These are phyloP conservation scores for Rauvolfia tetraphylla DNA, from an alignment of 257 asterid species.

Conservation along the genomic window DNA sequence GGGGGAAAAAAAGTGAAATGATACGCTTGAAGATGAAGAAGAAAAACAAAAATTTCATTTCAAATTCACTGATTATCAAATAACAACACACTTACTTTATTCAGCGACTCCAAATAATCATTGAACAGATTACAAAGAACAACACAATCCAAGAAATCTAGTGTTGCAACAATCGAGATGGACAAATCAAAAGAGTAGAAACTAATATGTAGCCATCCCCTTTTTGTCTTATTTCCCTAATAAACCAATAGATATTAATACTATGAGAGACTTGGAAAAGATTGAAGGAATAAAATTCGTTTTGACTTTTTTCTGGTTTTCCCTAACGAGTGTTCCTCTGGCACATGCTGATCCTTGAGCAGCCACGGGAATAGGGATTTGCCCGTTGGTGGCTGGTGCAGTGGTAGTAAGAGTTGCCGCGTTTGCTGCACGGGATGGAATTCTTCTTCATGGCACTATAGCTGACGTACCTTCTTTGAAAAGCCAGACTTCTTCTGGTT, in stretches of 20 bases:
- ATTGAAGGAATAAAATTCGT: neutral
- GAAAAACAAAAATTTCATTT: neutral
- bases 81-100: neutral
- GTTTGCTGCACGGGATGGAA: constrained; percentile 25
- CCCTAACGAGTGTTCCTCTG: constrained; percentile 2
- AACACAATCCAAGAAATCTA: neutral
- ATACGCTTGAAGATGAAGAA: too few relatives aligned
- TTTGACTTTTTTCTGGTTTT: neutral
- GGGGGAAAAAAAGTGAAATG: too few relatives aligned
- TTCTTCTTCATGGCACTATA: constrained; percentile 32
- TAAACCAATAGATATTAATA: neutral
- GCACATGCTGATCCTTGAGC: constrained; percentile 28
- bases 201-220: neutral
- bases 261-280: neutral
- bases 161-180: neutral
- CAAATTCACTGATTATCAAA: neutral
- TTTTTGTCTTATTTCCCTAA: neutral
- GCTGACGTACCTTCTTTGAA: constrained; percentile 17
- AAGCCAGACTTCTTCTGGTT: constrained; percentile 21
- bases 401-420: constrained; percentile 37
- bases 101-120: neutral
- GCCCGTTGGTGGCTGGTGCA: constrained; percentile 23
- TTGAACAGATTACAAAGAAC: neutral
- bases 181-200: neutral
- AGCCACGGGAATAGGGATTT: constrained; percentile 49